A percentile compares a stretch with the other conserved stretches of the same genome.
Conservation (phyloP, 1,284 basidiomycete genomes). For the Ceratobasidium papillatum region DNA sequence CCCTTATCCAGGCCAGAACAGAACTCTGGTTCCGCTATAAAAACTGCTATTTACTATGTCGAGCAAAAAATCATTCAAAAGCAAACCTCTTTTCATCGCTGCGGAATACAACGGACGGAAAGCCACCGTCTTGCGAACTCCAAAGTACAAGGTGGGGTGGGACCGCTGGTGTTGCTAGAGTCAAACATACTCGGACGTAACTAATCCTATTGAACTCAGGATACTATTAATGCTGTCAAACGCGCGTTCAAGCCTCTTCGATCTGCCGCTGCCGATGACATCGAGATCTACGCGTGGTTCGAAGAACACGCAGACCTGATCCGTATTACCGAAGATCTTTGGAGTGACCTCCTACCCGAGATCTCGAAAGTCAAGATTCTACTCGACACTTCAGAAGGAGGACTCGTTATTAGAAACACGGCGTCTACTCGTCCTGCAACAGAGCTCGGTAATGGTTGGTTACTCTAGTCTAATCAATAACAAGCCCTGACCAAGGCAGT, state of each 20-base stretch:
- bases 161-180: neutral
- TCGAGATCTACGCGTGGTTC: neutral
- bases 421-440: no score
- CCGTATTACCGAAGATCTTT: neutral
- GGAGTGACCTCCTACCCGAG: neutral
- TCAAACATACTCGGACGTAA: neutral
- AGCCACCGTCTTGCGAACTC: neutral
- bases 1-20: no score
- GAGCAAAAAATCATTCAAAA: neutral
- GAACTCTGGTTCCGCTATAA: no score
- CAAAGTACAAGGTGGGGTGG: neutral
- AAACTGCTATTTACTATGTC: no score
- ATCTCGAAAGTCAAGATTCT: neutral
- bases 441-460: no score
- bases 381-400: neutral
- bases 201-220: neutral
- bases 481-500: no score
- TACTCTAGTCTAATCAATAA: no score
- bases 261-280: neutral
- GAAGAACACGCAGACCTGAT: neutral
- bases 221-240: neutral
- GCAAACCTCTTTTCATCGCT: neutral
- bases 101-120: constrained; percentile 5
- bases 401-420: neutral
- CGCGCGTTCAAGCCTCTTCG: neutral